Evolutionary conservation across 805 yeast genomes (phyloP).

Genomic region (Lipomyces oligophaga): DNA sequence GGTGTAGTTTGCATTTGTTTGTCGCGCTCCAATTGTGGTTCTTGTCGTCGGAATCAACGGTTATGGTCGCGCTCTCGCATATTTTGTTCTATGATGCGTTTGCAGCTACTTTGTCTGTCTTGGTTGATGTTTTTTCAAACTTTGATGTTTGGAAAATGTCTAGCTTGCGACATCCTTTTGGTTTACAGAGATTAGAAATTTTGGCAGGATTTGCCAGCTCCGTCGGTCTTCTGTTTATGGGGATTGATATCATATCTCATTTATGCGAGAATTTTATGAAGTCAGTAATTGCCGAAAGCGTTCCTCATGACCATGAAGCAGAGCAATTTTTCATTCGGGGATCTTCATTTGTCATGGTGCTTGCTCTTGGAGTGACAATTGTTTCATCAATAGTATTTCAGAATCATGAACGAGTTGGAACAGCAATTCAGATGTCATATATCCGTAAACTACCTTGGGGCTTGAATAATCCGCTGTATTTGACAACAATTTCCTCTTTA

Average conservation of each 20-base stretch:
- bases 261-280: slow-evolving; percentile 62
- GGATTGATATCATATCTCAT: slow-evolving; percentile 83
- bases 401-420: slow-evolving; percentile 37
- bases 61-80: slow-evolving; percentile 76
- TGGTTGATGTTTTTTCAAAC: slow-evolving; percentile 79
- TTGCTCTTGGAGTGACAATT: slow-evolving; percentile 35
- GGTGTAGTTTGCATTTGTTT: slow-evolving; percentile 57
- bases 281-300: slow-evolving; percentile 14
- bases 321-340: slow-evolving; percentile 21
- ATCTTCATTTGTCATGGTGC: slow-evolving; percentile 13
- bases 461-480: slow-evolving; percentile 20
- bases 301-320: slow-evolving; percentile 24
- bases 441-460: slow-evolving; percentile 22
- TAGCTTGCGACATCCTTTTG: slow-evolving; percentile 84
- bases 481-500: slow-evolving; percentile 11
- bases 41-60: slow-evolving; percentile 55
- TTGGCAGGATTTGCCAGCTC: slow-evolving; percentile 82
- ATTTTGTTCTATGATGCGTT: slow-evolving; percentile 80
- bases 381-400: slow-evolving; percentile 38
- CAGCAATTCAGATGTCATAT: slow-evolving; percentile 22
- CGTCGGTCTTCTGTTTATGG: slow-evolving; percentile 82
- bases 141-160: slow-evolving; percentile 88
- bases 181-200: slow-evolving; percentile 86
- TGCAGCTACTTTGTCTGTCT: slow-evolving; percentile 63
- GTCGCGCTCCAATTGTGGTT: slow-evolving; percentile 55